Conservation (phyloP, 2,329 filamentous ascomycete species). For the Aspergillus spinulosporus region DNA sequence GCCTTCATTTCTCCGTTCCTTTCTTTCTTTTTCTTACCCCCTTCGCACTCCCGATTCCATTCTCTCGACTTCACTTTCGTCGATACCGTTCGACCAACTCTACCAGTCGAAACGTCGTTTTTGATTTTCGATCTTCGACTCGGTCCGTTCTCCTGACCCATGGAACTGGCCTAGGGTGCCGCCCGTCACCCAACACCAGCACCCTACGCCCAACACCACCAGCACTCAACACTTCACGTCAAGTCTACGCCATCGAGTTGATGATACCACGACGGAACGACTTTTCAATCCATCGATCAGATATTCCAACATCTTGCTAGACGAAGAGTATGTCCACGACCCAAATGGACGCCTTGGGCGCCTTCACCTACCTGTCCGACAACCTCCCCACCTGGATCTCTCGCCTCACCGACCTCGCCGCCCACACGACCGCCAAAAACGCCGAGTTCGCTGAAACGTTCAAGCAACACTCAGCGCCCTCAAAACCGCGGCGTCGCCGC, state of each 20-base stretch:
- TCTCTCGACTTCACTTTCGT: background rate
- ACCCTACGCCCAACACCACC: background rate
- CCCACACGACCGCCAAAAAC: conserved; percentile 43
- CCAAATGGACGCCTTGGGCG: conserved; percentile 45
- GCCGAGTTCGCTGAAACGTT: conserved; percentile 47
- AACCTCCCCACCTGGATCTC: conserved; percentile 48
- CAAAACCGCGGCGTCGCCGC: conserved; percentile 38
- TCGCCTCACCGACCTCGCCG: conserved; percentile 44
- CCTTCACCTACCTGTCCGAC: conserved; percentile 47
- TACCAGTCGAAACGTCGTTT: background rate
- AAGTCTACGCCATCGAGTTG: background rate
- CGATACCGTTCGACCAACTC: background rate
- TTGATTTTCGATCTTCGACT: background rate
- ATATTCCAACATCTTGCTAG: background rate
- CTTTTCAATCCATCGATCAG: background rate
- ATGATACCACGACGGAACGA: conserved; percentile 21
- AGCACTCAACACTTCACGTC: background rate
- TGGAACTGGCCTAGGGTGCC: conserved; percentile 17
- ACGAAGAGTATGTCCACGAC: conserved; percentile 12
- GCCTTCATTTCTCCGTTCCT: conserved; percentile 8
- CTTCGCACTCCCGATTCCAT: background rate
- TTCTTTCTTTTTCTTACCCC: background rate
- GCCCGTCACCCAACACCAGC: conserved; percentile 1
- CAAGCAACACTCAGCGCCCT: conserved; percentile 33
- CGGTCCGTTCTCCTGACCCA: conserved; percentile 8